Percentiles rank a stretch among this genome's conserved stretches.
Conservation (phyloP, 2,329 filamentous ascomycete genomes). For the Clonostachys byssicola region DNA sequence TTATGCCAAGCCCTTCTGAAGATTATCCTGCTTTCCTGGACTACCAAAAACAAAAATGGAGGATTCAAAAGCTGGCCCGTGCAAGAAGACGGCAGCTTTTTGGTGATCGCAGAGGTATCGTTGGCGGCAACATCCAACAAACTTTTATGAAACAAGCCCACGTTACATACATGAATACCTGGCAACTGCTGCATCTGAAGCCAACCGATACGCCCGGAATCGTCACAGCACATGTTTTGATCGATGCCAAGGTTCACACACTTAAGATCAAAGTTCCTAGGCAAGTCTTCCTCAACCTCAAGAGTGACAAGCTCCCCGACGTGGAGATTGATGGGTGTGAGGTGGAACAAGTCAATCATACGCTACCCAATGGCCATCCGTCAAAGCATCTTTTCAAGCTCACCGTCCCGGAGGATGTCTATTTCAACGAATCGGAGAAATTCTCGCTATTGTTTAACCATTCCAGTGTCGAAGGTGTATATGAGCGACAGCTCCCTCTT, state of each 20-base stretch:
- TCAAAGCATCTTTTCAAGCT: constrained; percentile 94
- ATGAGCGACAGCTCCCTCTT: constrained; percentile 88
- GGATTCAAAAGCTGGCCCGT: constrained; percentile 89
- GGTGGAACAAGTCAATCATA: constrained; percentile 91
- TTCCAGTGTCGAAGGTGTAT: constrained; percentile 92
- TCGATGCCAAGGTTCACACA: constrained; percentile 86
- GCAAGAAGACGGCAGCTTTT: constrained; percentile 85
- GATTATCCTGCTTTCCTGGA: constrained; percentile 85
- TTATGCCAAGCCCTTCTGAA: constrained; percentile 79
- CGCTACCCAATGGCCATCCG: constrained; percentile 88
- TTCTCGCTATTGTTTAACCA: constrained; percentile 84
- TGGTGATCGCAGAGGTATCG: constrained; percentile 66
- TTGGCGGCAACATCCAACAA: constrained; percentile 53
- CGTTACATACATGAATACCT: constrained; percentile 83
- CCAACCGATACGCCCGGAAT: constrained; percentile 81
- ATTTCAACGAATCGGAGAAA: constrained; percentile 79
- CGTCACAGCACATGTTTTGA: constrained; percentile 84
- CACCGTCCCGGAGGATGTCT: constrained; percentile 82
- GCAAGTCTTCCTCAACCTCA: constrained; percentile 88
- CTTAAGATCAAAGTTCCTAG: constrained; percentile 87
- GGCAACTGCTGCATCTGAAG: constrained; percentile 88
- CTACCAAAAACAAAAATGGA: constrained; percentile 99
- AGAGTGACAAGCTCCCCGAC: constrained; percentile 80
- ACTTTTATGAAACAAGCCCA: constrained; percentile 91
- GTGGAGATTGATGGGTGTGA: constrained; percentile 82